phyloP scores from a whole-genome alignment of 2,329 filamentous ascomycete genomes.

The Niveomyces coronatus region DNA sequence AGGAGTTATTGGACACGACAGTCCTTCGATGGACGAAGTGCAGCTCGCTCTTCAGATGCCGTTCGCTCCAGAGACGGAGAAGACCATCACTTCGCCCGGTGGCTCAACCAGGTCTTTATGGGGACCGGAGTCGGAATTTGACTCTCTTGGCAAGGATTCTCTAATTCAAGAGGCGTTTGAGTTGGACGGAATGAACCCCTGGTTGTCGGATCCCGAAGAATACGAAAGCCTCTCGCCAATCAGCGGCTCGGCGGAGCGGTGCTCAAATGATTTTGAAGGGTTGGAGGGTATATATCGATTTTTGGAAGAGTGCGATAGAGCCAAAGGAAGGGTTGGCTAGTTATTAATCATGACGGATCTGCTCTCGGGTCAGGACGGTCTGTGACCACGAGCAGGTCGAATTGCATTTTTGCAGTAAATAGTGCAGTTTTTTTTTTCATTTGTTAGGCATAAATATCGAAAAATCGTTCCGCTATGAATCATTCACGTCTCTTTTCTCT shows the following conservation, averaged over 20 bases:
- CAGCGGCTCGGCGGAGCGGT: slow-evolving; percentile 32
- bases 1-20: slow-evolving; percentile 71
- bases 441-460: no score
- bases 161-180: slow-evolving; percentile 30
- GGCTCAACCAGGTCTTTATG: slow-evolving; percentile 35
- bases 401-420: slow-evolving; percentile 16
- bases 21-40: slow-evolving; percentile 52
- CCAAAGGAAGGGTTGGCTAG: slow-evolving; percentile 23
- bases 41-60: slow-evolving; percentile 75
- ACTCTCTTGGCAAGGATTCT: slow-evolving; percentile 24
- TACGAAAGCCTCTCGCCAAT: slow-evolving; percentile 42
- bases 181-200: slow-evolving; percentile 36
- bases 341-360: not conserved
- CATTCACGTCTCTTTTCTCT: no score
- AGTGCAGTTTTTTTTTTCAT: no score
- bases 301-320: slow-evolving; percentile 45
- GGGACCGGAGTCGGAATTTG: slow-evolving; percentile 30
- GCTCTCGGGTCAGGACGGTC: no score
- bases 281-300: slow-evolving; percentile 49
- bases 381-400: not conserved
- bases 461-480: no score
- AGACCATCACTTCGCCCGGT: slow-evolving; percentile 34
- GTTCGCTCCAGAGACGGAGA: slow-evolving; percentile 54
- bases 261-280: slow-evolving; percentile 41
- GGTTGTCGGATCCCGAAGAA: slow-evolving; percentile 36